These are phyloP conservation scores for Candida hungchunana DNA, from an alignment of 805 yeast species.

Conservation along the genomic window DNA sequence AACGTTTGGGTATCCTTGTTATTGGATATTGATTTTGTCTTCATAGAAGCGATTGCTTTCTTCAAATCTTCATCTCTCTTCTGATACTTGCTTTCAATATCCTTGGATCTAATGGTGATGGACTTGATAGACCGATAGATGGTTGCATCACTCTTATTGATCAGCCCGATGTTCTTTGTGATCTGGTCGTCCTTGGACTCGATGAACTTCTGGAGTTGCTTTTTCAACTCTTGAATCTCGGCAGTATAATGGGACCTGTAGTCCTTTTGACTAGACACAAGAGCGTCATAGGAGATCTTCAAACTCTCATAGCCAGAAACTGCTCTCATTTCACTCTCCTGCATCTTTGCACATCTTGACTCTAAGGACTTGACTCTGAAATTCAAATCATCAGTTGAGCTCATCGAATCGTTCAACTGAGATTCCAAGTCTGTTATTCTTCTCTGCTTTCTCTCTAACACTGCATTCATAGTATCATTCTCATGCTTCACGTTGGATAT, in stretches of 20 bases:
- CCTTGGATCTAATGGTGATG: slow-evolving; percentile 41
- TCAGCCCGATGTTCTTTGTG: slow-evolving; percentile 32
- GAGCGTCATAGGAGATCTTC: slow-evolving; percentile 54
- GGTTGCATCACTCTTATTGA: slow-evolving; percentile 45
- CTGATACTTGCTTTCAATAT: slow-evolving; percentile 45
- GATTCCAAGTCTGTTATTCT: slow-evolving; percentile 62
- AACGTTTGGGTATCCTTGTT: slow-evolving; percentile 44
- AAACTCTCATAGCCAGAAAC: slow-evolving; percentile 52
- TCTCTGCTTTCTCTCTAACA: slow-evolving; percentile 67
- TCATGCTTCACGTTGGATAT: slow-evolving; percentile 71
- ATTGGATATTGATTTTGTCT: slow-evolving; percentile 41
- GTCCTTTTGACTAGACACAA: slow-evolving; percentile 47
- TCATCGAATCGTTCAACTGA: slow-evolving; percentile 44
- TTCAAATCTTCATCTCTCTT: slow-evolving; percentile 42
- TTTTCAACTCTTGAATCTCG: slow-evolving; percentile 38
- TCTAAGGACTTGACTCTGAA: slow-evolving; percentile 48
- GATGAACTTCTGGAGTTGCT: slow-evolving; percentile 36
- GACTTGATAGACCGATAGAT: slow-evolving; percentile 46
- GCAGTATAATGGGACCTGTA: slow-evolving; percentile 45
- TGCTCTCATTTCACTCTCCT: slow-evolving; percentile 40
- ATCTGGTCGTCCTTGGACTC: slow-evolving; percentile 32
- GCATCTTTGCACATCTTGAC: slow-evolving; percentile 43
- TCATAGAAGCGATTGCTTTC: slow-evolving; percentile 40
- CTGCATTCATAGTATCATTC: slow-evolving; percentile 65
- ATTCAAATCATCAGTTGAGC: slow-evolving; percentile 44